Evolutionary conservation across 208 protist genomes (phyloP), one percentile per base, ranked within the genome.

Genomic region (Leishmania tropica): DNA sequence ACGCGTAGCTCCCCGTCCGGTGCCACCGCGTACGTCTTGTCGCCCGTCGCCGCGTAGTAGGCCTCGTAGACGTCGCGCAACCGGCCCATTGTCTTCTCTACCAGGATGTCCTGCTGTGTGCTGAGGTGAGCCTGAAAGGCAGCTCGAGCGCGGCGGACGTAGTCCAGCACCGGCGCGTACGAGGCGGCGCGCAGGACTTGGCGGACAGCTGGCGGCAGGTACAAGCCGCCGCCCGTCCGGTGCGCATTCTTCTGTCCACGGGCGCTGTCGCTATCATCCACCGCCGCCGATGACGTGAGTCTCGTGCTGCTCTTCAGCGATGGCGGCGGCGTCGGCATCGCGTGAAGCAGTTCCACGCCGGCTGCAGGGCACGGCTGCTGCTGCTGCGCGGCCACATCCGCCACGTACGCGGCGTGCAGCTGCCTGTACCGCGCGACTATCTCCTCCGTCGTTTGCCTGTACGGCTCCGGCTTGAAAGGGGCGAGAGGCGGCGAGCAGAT

Each of bases 101-200:
- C 88, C 21, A 81, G 47, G 0, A 67, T 47, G 65, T 90, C 76
- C 53, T 86, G 83, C 76, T 84, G 78, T 28, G 79, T 81, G 80
- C 85, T 83, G 76, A 91, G 70, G 77, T 81, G 76, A 31, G 72
- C 75, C 81, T 94, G 90, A 56, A 92, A 74, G 45, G 72, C 45
- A 19, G 81, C 53, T 28, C 90, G 90, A 28, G 88, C 58, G 40
- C 53, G 64, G 45, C 83, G 78, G 64, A 90, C 86, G 83, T 88
- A 88, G 60, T 85, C 76, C 68, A 94, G 85, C 42, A 94, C 88
- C 13, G 91, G 89, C 0, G 91, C 85, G 62, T 88, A 94, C 7
- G 86, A 89, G 19, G 76, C 78, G 3, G 86, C 88, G 5, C 85
- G 85, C 42, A 94, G 84, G n/a, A 94, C 74, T 80, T 85, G 88